Evolutionary conservation across 371 early-diverging fungal genomes (phyloP), one percentile per base, ranked within the genome.

Genomic region (Syncephalastrum sp.): DNA sequence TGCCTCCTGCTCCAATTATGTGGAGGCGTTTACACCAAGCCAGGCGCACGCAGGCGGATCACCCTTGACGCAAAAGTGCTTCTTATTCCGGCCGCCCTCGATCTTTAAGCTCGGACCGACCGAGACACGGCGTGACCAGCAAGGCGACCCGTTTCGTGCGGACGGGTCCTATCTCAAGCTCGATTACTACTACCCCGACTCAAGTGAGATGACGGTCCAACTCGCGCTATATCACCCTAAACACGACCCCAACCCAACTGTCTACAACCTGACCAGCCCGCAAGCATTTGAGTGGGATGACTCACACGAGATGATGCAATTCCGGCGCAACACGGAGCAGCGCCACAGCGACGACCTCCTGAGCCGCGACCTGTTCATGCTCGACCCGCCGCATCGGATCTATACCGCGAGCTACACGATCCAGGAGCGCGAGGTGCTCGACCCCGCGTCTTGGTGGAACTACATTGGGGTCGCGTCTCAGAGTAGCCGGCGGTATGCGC

Each of bases 241-340:
- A 0, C 69, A 72, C 24, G 58, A 72, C 44, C 65, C 73, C 7
- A 72, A 72, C n/a, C 38, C 67, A 6, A 56, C 62, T 23, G 60
- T 67, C 5, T 69, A 69, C 33, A 25, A 56, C 14, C 33, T 61
- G 14, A 16, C 33, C 4, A 59, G 56, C 23, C 53, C 29, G 14
- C 14, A 25, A 1, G 19, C 55, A 5, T 72, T 72, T 52, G 54
- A 59, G 15, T 72, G 73, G 73, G 66, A 69, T 24, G 56, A 47
- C 4, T 21, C 29, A 3, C 60, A 61, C 15, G 73, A 72, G 19
- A 53, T 60, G 41, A 60, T 64, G 2, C 54, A 63, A 12, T 72
- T 72, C 33, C 64, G 66, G 29, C 54, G 64, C 5, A 24, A 53
- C 3, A 69, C 68, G 27, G 62, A 68, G 57, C 38, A 33, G 38